phyloP scores from a whole-genome alignment of 163 green algal species.

The Prototheca cutis region DNA sequence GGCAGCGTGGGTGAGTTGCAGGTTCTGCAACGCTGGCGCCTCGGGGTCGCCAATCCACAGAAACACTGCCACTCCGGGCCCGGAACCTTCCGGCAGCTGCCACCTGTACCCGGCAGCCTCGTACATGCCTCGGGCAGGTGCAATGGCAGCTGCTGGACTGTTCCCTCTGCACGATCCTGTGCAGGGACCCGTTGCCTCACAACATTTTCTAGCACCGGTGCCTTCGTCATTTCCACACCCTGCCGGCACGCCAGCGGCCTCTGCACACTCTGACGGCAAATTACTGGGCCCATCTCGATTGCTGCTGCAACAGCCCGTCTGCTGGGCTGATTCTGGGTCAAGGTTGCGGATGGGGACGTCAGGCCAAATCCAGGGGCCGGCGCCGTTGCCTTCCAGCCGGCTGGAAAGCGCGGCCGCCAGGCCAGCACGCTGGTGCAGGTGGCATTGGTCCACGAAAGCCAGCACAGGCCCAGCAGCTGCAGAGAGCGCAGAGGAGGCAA shows the following conservation, averaged over 20 bases:
- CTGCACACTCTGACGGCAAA: no score
- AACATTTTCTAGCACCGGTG: no score
- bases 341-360: background rate
- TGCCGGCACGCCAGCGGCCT: no score
- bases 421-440: constrained; percentile 24
- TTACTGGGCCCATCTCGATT: background rate
- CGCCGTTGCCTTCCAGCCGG: background rate
- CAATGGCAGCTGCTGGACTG: no score
- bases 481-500: constrained; percentile 1
- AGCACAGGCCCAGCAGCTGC: constrained; percentile 16
- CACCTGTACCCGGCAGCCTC: constrained; percentile 39
- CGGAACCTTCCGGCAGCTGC: no score
- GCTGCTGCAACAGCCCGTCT: constrained; percentile 7
- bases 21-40: background rate
- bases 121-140: no score
- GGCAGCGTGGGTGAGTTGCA: background rate
- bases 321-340: background rate
- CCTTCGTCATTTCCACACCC: no score
- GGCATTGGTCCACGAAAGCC: constrained; percentile 48
- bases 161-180: no score
- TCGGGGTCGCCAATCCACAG: background rate
- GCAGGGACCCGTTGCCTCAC: no score
- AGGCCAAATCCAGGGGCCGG: background rate
- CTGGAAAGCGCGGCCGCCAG: constrained; percentile 2
- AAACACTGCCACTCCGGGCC: no score